phyloP scores from a whole-genome alignment of 1,139 yeast species.

The Taphrina populina region DNA sequence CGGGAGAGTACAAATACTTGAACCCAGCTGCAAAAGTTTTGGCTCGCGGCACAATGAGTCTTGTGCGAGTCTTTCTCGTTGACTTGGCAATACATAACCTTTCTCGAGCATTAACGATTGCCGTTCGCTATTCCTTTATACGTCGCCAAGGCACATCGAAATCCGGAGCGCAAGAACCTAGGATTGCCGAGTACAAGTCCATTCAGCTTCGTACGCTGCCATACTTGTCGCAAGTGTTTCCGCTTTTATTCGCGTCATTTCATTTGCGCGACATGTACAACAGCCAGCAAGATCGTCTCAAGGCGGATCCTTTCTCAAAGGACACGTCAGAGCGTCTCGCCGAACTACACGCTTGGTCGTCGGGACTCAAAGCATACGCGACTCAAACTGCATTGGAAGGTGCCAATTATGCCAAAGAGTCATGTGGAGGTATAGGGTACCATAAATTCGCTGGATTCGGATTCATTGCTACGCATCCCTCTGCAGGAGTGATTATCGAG shows the following conservation, averaged over 20 bases:
- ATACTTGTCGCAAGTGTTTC: constrained; percentile 54
- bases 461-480: constrained; percentile 29
- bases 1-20: constrained; percentile 64
- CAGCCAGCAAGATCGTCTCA: constrained; percentile 50
- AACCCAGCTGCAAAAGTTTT: constrained; percentile 88
- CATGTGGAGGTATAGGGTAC: constrained; percentile 28
- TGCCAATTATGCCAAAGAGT: constrained; percentile 26
- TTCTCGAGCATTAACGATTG: constrained; percentile 77
- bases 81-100: constrained; percentile 77
- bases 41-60: constrained; percentile 79
- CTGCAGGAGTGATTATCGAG: constrained; percentile 31
- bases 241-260: constrained; percentile 68
- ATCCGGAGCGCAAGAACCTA: constrained; percentile 20
- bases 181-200: constrained; percentile 29
- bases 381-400: constrained; percentile 31
- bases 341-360: constrained; percentile 31
- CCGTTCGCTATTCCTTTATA: constrained; percentile 82
- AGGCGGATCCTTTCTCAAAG: constrained; percentile 36
- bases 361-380: constrained; percentile 31
- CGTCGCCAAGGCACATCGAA: constrained; percentile 67
- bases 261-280: constrained; percentile 59
- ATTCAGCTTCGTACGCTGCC: constrained; percentile 31
- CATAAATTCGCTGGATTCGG: constrained; percentile 32
- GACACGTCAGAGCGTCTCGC: constrained; percentile 29
- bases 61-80: constrained; percentile 89